Evolutionary conservation across 2,329 filamentous ascomycete species (phyloP), one percentile per base, ranked within the genome.

Genomic region (Geosmithia flava): DNA sequence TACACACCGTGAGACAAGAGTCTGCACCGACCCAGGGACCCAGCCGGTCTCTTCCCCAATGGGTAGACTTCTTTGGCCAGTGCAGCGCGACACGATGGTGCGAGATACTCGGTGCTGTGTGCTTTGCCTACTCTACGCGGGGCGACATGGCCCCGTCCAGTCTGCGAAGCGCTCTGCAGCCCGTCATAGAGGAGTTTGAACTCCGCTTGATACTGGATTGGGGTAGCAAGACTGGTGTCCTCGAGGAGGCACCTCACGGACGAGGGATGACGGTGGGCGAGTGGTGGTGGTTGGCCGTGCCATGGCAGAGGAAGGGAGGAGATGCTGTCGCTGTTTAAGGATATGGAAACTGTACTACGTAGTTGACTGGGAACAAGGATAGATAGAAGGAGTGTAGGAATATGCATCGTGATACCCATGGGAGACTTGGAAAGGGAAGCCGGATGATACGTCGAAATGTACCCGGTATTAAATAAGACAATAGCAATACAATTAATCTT

Each of bases 41-140:
- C 2, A 57, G 56, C 4, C 68, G 70, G 11, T 74, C 77, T 42
- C 67, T 87, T 3, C 85, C 85, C 0, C 73, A 87, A 47, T 90
- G 85, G 85, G 75, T 79, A 47, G 81, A 84, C 59, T 80, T 89
- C 51, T 78, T 83, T 51, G 80, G 77, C 7, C 66, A 73, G 6
- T 56, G 76, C 1, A 73, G 86, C 51, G 61, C 60, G n/a, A 63
- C 68, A 0, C 72, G 80, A 48, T 89, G 85, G 83, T 72, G 75
- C 48, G 74, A 79, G 52, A 70, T 83, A 11, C 60, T 87, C 4
- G 73, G 76, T 4, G 74, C 80, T 5, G 70, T 87, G 2, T 67
- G 80, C 33, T 80, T 85, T 51, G 67, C 76, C 29, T 62, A 85
- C 33, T 78, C 81, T 1, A 80, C 77, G 17, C 71, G 82, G 49